phyloP scores from a whole-genome alignment of 257 asterid species.

The Solanum lycopersicoides region DNA sequence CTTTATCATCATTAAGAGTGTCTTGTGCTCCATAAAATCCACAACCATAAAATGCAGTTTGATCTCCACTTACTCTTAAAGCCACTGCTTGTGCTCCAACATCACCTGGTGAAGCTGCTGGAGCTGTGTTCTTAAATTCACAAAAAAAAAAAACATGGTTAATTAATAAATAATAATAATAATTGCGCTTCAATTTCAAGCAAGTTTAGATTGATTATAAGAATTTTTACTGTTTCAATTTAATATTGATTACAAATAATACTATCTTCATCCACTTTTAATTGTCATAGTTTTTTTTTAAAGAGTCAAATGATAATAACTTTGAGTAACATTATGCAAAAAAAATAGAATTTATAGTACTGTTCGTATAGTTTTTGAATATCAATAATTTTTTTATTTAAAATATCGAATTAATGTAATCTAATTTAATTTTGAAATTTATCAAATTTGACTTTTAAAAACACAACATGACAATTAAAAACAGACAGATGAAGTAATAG shows the following conservation, averaged over 20 bases:
- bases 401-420: no score
- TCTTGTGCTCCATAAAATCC: conserved; percentile 85
- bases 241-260: background rate
- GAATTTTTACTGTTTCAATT: background rate
- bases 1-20: conserved; percentile 62
- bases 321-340: no score
- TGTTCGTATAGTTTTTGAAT: no score
- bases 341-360: no score
- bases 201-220: background rate
- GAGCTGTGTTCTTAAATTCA: conserved; percentile 60
- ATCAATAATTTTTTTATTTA: no score
- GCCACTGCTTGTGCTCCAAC: conserved; percentile 74
- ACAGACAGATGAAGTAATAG: no score
- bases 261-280: no score
- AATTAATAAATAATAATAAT: background rate
- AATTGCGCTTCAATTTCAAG: background rate
- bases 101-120: conserved; percentile 59
- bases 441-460: no score
- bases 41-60: conserved; percentile 73
- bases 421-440: no score
- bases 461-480: no score
- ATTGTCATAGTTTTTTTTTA: no score
- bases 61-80: conserved; percentile 49
- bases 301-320: no score
- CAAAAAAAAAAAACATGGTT: background rate